A percentile compares a stretch with the other conserved stretches of the same genome.
phyloP scores from a whole-genome alignment of 1,284 basidiomycete genomes.

The Boletellus deceptivus region DNA sequence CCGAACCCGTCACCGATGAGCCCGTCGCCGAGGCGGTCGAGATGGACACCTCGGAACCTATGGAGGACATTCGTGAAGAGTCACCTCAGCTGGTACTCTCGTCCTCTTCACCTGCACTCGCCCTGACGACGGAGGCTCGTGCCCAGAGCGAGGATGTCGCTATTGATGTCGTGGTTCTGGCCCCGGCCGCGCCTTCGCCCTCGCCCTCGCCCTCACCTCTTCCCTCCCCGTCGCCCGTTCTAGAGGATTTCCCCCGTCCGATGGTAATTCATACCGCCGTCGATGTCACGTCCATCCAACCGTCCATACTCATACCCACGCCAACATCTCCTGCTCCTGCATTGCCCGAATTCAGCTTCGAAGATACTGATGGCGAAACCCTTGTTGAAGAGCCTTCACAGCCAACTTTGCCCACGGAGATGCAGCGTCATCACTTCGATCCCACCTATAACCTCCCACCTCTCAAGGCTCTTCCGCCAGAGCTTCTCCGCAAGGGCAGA shows the following conservation, averaged over 20 bases:
- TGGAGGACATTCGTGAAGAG: slow-evolving; percentile 23
- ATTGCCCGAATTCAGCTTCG: slow-evolving; percentile 33
- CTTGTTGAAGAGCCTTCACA: slow-evolving; percentile 22
- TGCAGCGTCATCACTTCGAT: slow-evolving; percentile 40
- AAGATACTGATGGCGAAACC: slow-evolving; percentile 21
- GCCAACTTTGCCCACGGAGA: slow-evolving; percentile 21
- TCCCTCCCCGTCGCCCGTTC: slow-evolving; percentile 7
- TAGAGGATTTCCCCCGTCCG: slow-evolving; percentile 5
- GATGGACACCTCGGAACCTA: slow-evolving; percentile 16
- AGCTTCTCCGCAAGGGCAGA: slow-evolving; percentile 62
- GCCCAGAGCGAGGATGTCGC: background rate
- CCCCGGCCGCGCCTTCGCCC: too few species aligned
- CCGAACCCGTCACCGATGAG: slow-evolving; percentile 7
- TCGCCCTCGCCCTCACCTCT: too few species aligned
- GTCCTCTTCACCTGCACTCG: slow-evolving; percentile 20
- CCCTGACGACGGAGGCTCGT: background rate
- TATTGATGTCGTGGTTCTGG: slow-evolving; percentile 1
- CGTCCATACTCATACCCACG: slow-evolving; percentile 32
- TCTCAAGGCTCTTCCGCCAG: slow-evolving; percentile 57
- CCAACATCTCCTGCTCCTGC: slow-evolving; percentile 34
- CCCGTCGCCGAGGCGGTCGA: slow-evolving; percentile 10
- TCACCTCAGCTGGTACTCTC: slow-evolving; percentile 26
- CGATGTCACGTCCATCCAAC: slow-evolving; percentile 28
- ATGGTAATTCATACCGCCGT: slow-evolving; percentile 34
- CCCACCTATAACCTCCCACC: slow-evolving; percentile 60